Evolutionary conservation across 192 early-diverging fungal species (phyloP), one percentile per base, ranked within the genome.

Genomic region (Umbelopsis sp.): DNA sequence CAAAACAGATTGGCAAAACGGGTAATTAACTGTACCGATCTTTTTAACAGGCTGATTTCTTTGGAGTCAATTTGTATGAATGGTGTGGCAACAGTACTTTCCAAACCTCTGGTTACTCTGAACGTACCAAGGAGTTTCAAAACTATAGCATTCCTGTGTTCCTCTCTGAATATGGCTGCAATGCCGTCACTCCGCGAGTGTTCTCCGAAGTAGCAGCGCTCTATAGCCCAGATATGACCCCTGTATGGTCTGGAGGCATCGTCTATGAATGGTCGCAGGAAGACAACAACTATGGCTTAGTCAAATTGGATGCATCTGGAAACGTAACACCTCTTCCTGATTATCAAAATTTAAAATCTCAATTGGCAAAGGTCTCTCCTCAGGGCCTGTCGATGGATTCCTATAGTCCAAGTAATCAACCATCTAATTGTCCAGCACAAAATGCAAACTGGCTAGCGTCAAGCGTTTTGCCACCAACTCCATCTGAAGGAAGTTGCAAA

Each of bases 91-190:
- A 64, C 27, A 68, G 82, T 11, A 87, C 77, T 3, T 93, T 87
- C 69, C 58, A 85, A 67, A 79, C 83, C 10, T 92, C 91, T 15
- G 92, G 92, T 12, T 93, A 90, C 71, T 80, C 80, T 9, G 76
- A 86, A 27, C 85, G 90, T 44, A 86, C 88, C 15, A 79, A 81
- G 35, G 88, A 90, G 67, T 85, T 87, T 49, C 80, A 77, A 8
- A 76, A 74, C 64, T 91, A 87, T 67, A 81, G 81, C 27, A 84
- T 91, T 46, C 92, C 91, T 7, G 87, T 89, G 13, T 74, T 92
- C 50, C 76, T 93, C 46, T 88, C 87, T 67, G 92, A 93, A 81
- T 93, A 91, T 79, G 92, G 92, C 2, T 93, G 92, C 76, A 93
- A 92, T 66, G 67, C 72, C 15, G 79, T 91, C 66, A 68, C 78